Evolutionary conservation across 2,329 filamentous ascomycete genomes (phyloP), one percentile per base, ranked within the genome.

Genomic region (Fusarium ambrosium): DNA sequence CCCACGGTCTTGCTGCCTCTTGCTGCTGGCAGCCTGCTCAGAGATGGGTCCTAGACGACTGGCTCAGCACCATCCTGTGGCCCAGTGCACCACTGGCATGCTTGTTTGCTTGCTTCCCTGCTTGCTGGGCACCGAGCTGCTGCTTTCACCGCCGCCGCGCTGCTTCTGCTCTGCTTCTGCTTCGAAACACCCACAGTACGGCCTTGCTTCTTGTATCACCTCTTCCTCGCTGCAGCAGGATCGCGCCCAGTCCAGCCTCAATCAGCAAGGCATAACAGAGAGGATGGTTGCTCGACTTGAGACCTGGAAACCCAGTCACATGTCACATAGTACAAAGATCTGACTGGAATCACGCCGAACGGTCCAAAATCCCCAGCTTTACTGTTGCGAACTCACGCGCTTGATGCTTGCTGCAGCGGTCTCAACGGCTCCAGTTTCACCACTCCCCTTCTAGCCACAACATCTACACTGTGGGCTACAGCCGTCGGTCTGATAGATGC

Each of bases 271-370:
- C 58, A 41, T 60, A 22, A 27, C 56, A 71, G 41, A 71, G 48
- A 62, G 36, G 64, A 71, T 69, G 63, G 56, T 62, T 70, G 64
- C 67, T 70, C 70, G 68, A 73, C 79, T 75, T 71, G 56, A 76
- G 78, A 76, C 76, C 80, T 80, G 80, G 58, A 84, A 83, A 86
- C 51, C 81, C 77, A 82, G 83, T 87, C 86, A 87, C 84, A 84
- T 87, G 80, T 78, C 82, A 88, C 87, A 86, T 79, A 66, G 64
- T 62, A 79, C 78, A 79, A 62, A 87, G 86, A 88, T 88, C 86
- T 86, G 77, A 71, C 85, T 86, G 78, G 75, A 75, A 78, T 76
- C 70, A 41, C 68, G 53, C 73, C 73, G 76, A 77, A 70, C 64
- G 68, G 71, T 62, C 56, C 61, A 72, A 70, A 69, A 32, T 66